Evolutionary conservation across 208 protist genomes (phyloP).

Genomic region (Trypanosoma avium): DNA sequence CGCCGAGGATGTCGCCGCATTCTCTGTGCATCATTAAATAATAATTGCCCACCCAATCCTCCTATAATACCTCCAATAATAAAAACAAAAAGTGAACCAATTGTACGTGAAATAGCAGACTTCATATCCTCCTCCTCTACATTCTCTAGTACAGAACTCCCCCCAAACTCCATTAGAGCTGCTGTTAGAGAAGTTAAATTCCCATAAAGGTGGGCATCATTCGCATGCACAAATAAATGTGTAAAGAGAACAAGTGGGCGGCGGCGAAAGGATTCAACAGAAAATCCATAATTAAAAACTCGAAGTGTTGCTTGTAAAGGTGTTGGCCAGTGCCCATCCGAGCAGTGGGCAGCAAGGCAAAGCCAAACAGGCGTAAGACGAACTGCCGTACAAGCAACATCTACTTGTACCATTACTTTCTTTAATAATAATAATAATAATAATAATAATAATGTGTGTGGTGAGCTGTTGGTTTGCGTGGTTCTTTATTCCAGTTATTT

Average conservation of each 20-base stretch:
- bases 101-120: conserved; percentile 17
- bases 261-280: conserved; percentile 29
- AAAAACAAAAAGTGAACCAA: conserved; percentile 51
- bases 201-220: conserved; percentile 41
- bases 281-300: conserved; percentile 52
- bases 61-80: conserved; percentile 44
- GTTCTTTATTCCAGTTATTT: conserved; percentile 3
- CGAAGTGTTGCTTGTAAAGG: conserved; percentile 35
- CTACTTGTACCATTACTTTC: conserved; percentile 1
- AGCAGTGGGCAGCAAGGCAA: conserved; percentile 53
- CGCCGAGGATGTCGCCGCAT: neutral
- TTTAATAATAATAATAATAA: no score
- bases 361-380: conserved; percentile 51
- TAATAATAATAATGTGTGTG: no score
- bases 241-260: conserved; percentile 39
- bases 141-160: conserved; percentile 18
- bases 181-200: conserved; percentile 47
- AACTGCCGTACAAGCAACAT: conserved; percentile 35
- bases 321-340: conserved; percentile 41
- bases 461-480: conserved; percentile 6
- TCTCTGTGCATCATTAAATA: conserved; percentile 52
- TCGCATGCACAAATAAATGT: conserved; percentile 65
- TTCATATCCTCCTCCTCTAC: conserved; percentile 23
- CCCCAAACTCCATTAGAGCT: conserved; percentile 58
- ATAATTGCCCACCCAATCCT: conserved; percentile 57